Base-by-base conservation (phyloP, 768 basidiomycete genomes). In the Lentinus brumalis region DNA sequence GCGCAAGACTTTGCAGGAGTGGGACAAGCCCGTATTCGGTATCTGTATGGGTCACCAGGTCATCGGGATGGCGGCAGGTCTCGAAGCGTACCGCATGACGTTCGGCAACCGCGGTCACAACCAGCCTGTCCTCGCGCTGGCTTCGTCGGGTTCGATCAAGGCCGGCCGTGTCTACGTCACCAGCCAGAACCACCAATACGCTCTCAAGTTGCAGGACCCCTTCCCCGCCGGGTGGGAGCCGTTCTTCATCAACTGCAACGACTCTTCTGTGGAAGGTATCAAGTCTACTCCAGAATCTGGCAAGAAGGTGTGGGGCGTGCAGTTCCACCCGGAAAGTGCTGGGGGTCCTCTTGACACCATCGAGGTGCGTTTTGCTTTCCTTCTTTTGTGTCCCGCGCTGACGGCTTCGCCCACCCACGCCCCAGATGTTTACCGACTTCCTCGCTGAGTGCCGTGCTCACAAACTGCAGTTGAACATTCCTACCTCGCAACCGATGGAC, bases 81-180 rank as follows among this genome's bases (percentile, higher is more conserved):
- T 98, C 56, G 96, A 97, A 66, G 94, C 96, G 18, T 98, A 98
- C 75, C 84, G 97, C 47, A 99, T 99, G 97, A 94, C 89, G 10
- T 99, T 98, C 72, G 97, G 97, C n/a, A 98, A 99, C 74, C 89
- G 97, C 66, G 97, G 97, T 16, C 97, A 99, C 75, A 99, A 99
- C 73, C 97, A 99, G 74, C 97, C 97, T 32, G 97, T 99, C 12
- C 82, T 99, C 46, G 96, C 97, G 31, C 80, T 98, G 55, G 94
- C 96, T n/a, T 90, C 88, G 30, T 83, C 91, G 10, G 96, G 96
- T 3, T 94, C 92, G 29, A 95, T 98, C 79, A 92, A 86, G 72
- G 94, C 96, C 53, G 97, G 97, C 16, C 83, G 97, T 47, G 96
- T 98, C 29, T 98, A 98, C 76, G 96, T 99, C 47, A 99, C 94